Percentiles rank a stretch among this genome's conserved stretches.
Evolutionary conservation across 441 rosid species (phyloP).

Genomic region (Erodium trifolium): DNA sequence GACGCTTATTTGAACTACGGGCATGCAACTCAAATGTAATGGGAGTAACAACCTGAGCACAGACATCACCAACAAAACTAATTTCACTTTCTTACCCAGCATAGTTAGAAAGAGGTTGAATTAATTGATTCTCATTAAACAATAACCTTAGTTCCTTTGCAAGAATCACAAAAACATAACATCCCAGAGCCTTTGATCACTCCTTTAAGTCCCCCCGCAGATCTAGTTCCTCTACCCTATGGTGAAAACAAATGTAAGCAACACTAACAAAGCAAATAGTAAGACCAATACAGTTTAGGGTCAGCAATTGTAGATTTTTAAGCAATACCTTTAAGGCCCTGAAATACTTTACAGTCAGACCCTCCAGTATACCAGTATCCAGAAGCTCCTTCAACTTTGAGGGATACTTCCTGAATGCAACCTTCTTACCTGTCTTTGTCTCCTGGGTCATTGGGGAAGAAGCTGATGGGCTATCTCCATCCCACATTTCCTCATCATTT

Average conservation of each 20-base stretch:
- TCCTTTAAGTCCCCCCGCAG: slow-evolving; percentile 44
- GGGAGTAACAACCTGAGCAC: slow-evolving; percentile 55
- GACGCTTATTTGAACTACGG: slow-evolving; percentile 71
- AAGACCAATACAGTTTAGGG: not conserved
- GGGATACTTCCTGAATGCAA: slow-evolving; percentile 37
- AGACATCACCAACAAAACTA: not conserved
- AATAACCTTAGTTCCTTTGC: slow-evolving; percentile 59
- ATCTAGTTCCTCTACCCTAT: slow-evolving; percentile 32
- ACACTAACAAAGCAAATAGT: not conserved
- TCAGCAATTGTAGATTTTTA: not conserved
- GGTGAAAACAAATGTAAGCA: slow-evolving; percentile 11
- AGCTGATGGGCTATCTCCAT: slow-evolving; percentile 19
- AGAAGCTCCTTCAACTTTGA: slow-evolving; percentile 58
- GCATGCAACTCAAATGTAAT: slow-evolving; percentile 68
- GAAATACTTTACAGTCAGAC: slow-evolving; percentile 47
- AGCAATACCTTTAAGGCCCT: slow-evolving; percentile 51
- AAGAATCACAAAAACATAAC: slow-evolving; percentile 57
- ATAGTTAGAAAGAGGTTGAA: too few species aligned
- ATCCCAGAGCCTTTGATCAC: slow-evolving; percentile 52
- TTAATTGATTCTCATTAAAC: not conserved
- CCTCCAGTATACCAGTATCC: slow-evolving; percentile 72
- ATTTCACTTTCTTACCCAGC: not conserved
- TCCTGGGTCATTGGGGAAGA: slow-evolving; percentile 26
- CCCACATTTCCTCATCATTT: slow-evolving; percentile 20
- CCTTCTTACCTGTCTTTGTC: slow-evolving; percentile 29